A percentile compares a stretch with the other conserved stretches of the same genome.
Evolutionary conservation across 1,284 basidiomycete species (phyloP).

Genomic region (Omphalotus olearius): DNA sequence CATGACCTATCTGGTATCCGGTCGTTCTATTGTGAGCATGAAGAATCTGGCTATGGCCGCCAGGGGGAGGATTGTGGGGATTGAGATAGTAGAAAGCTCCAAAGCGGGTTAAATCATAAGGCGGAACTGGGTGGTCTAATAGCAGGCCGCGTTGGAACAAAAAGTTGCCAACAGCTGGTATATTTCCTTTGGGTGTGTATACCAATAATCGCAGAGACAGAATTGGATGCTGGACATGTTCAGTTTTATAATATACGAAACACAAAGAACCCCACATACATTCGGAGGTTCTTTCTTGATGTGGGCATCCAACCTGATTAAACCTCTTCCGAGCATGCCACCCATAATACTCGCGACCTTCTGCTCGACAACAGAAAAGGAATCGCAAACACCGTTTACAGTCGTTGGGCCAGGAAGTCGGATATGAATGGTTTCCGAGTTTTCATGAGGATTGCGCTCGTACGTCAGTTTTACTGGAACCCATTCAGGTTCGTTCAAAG

Average conservation of each 20-base stretch:
- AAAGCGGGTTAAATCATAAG: slow-evolving; percentile 55
- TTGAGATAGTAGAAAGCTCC: slow-evolving; percentile 76
- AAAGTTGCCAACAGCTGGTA: slow-evolving; percentile 74
- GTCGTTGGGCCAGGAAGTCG: slow-evolving; percentile 58
- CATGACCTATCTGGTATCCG: slow-evolving; percentile 38
- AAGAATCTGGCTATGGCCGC: slow-evolving; percentile 50
- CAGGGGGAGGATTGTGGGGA: slow-evolving; percentile 81
- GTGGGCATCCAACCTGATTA: slow-evolving; percentile 82
- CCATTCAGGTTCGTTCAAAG: slow-evolving; percentile 58
- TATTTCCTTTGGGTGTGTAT: slow-evolving; percentile 90
- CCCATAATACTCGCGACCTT: slow-evolving; percentile 75
- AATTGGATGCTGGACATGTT: slow-evolving; percentile 59
- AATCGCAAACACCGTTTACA: slow-evolving; percentile 52
- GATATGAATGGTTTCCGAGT: slow-evolving; percentile 81
- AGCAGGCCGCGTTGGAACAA: slow-evolving; percentile 66
- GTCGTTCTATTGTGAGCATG: slow-evolving; percentile 38
- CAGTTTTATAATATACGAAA: slow-evolving; percentile 7
- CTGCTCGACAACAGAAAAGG: slow-evolving; percentile 85
- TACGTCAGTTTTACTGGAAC: slow-evolving; percentile 73
- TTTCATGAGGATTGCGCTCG: slow-evolving; percentile 51
- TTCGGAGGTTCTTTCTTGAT: slow-evolving; percentile 58
- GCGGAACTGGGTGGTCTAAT: slow-evolving; percentile 76
- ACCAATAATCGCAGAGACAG: slow-evolving; percentile 83
- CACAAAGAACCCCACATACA: slow-evolving; percentile 41
- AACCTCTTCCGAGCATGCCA: slow-evolving; percentile 76